Percentiles rank a stretch among this genome's conserved stretches.
Evolutionary conservation across 106 monocot species (phyloP).

Genomic region (Apostasia ramifera): DNA sequence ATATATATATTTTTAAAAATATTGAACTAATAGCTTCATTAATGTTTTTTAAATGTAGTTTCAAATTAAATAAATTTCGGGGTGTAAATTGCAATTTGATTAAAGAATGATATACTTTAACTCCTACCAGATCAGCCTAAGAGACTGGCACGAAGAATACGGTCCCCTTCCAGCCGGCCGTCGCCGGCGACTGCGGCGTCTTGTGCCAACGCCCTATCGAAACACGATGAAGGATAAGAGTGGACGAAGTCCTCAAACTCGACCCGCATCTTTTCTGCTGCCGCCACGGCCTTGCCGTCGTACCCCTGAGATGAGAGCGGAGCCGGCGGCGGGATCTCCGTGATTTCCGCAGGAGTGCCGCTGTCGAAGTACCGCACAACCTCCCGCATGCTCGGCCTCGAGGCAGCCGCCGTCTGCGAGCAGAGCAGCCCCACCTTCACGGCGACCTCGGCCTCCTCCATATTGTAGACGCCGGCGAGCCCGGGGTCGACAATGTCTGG

Average conservation of each 20-base stretch:
- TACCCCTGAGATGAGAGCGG: not conserved
- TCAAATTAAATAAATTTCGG: too few species aligned
- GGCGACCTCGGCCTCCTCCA: slow-evolving; percentile 15
- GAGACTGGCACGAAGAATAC: too few species aligned
- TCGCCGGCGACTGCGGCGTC: not conserved
- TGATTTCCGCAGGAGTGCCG: slow-evolving; percentile 25
- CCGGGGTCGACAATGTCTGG: not conserved
- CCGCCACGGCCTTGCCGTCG: not conserved
- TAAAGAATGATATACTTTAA: too few species aligned
- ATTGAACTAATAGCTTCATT: too few species aligned
- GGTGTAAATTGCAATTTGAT: too few species aligned
- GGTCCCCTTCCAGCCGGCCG: too few species aligned
- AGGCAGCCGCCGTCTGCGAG: slow-evolving; percentile 38
- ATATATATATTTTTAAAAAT: too few species aligned
- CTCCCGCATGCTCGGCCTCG: slow-evolving; percentile 14
- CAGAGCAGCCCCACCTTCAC: slow-evolving; percentile 63
- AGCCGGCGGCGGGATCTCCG: slow-evolving; percentile 24
- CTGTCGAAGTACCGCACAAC: slow-evolving; percentile 45
- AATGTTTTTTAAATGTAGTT: too few species aligned
- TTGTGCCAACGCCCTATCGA: slow-evolving; percentile 4
- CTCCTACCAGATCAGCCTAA: too few species aligned
- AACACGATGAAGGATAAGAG: slow-evolving; percentile 23
- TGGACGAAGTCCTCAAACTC: slow-evolving; percentile 44
- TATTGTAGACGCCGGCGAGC: not conserved
- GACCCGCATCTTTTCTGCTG: not conserved